Evolutionary conservation across 1,139 yeast genomes (phyloP).

Genomic region (Debaryomycetaceae sp.): DNA sequence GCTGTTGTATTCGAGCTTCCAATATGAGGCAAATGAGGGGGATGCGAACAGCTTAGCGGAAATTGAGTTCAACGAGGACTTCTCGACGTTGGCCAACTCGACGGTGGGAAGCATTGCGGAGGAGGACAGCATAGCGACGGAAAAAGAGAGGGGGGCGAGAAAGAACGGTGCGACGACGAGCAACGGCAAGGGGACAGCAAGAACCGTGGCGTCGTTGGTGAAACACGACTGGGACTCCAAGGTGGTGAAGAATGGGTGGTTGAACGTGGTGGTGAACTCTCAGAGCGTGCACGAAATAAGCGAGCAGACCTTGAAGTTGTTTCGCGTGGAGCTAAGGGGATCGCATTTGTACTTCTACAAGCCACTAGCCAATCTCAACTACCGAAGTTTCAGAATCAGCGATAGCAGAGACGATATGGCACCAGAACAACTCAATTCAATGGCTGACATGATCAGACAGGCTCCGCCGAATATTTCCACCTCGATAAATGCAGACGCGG

Average conservation of each 20-base stretch:
- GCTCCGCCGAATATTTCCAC: neutral
- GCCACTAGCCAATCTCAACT: slow-evolving; percentile 46
- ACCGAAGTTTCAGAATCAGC: slow-evolving; percentile 38
- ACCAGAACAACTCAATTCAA: neutral
- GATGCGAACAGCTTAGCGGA: slow-evolving; percentile 1
- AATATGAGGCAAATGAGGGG: slow-evolving; percentile 1
- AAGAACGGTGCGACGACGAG: neutral
- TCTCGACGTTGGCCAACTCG: slow-evolving; percentile 7
- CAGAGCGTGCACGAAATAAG: slow-evolving; percentile 30
- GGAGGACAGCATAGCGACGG: slow-evolving; percentile 1
- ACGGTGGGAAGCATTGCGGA: slow-evolving; percentile 9
- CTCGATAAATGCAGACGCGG: neutral
- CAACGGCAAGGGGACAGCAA: slow-evolving; percentile 2
- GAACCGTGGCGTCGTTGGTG: slow-evolving; percentile 19
- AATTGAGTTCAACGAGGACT: slow-evolving; percentile 3
- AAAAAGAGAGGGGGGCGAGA: neutral
- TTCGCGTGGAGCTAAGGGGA: slow-evolving; percentile 65
- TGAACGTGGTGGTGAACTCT: slow-evolving; percentile 38
- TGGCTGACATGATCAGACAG: slow-evolving; percentile 13
- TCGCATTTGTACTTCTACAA: slow-evolving; percentile 56
- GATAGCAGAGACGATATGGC: slow-evolving; percentile 1
- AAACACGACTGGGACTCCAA: slow-evolving; percentile 34
- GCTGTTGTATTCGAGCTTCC: slow-evolving; percentile 1
- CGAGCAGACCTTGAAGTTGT: slow-evolving; percentile 42
- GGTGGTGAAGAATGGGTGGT: slow-evolving; percentile 37